Percentiles rank a stretch among this genome's conserved stretches.
These are phyloP conservation scores for Trichoderma atrobrunneum DNA, from an alignment of 2,329 filamentous ascomycete genomes.

Conservation along the genomic window DNA sequence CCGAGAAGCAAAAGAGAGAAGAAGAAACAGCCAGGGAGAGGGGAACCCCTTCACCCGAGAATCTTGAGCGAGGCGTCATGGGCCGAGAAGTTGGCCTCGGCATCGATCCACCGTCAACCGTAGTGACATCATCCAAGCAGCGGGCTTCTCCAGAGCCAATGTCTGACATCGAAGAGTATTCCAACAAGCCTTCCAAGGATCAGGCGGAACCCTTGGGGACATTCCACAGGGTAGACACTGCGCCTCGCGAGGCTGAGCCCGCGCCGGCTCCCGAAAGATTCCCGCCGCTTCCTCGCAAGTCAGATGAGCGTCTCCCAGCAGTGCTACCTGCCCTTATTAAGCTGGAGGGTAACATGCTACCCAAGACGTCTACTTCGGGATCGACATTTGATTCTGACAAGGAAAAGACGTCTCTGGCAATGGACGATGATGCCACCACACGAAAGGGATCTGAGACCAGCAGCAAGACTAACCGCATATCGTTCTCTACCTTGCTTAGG, in stretches of 20 bases:
- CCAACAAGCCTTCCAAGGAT: conserved; percentile 9
- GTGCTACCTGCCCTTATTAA: conserved; percentile 27
- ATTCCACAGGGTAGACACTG: conserved; percentile 33
- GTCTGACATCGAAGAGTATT: conserved; percentile 23
- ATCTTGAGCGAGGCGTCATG: conserved; percentile 59
- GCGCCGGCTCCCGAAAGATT: background rate
- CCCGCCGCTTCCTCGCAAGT: background rate
- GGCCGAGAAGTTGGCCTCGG: conserved; percentile 59
- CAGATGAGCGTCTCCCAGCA: conserved; percentile 25
- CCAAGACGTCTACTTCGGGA: conserved; percentile 49
- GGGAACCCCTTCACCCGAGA: conserved; percentile 52
- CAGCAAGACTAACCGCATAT: conserved; percentile 41
- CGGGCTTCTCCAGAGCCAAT: conserved; percentile 31
- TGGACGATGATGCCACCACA: conserved; percentile 49
- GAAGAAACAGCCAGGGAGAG: conserved; percentile 52
- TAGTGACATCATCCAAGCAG: conserved; percentile 56
- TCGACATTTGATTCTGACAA: conserved; percentile 46
- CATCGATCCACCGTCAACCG: conserved; percentile 53
- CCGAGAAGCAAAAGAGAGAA: conserved; percentile 63
- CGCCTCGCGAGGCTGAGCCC: conserved; percentile 19
- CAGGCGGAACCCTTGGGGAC: conserved; percentile 25
- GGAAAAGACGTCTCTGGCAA: conserved; percentile 35
- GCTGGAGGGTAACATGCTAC: conserved; percentile 42
- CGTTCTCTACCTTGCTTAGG: conserved; percentile 74
- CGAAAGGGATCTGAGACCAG: conserved; percentile 57